Evolutionary conservation across 2,329 filamentous ascomycete genomes (phyloP).

Genomic region (Aurifilum marmelostoma): DNA sequence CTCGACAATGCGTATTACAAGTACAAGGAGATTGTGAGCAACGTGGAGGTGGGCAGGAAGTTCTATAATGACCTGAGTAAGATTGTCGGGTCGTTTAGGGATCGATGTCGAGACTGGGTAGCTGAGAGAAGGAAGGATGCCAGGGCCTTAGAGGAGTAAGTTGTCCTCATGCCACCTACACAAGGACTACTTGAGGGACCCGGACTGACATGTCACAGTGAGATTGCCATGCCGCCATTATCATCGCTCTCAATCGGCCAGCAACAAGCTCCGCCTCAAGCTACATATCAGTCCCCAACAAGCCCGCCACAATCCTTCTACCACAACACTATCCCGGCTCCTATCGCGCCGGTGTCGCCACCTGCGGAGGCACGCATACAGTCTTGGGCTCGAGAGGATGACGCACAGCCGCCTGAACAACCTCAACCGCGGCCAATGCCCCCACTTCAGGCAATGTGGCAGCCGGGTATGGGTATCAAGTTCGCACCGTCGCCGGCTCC

Average conservation of each 20-base stretch:
- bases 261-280: constrained; percentile 37
- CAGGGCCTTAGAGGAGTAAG: constrained; percentile 73
- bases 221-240: constrained; percentile 56
- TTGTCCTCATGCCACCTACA: constrained; percentile 25
- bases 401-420: constrained; percentile 60
- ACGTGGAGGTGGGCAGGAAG: constrained; percentile 87
- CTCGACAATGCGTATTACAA: constrained; percentile 92
- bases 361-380: constrained; percentile 57
- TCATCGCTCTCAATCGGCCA: constrained; percentile 46
- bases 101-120: constrained; percentile 76
- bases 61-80: constrained; percentile 96
- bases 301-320: constrained; percentile 35
- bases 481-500: constrained; percentile 59
- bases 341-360: constrained; percentile 34
- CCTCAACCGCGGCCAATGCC: constrained; percentile 51
- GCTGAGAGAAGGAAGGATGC: constrained; percentile 82
- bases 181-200: constrained; percentile 28
- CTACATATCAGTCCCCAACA: constrained; percentile 25
- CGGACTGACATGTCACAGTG: constrained; percentile 39
- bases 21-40: constrained; percentile 94
- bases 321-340: constrained; percentile 33
- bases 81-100: constrained; percentile 81
- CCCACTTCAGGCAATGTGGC: constrained; percentile 66
- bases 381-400: constrained; percentile 53
- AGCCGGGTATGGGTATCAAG: constrained; percentile 77